Conservation (phyloP, 208 protist species). For the Acanthamoeba divionensis region DNA sequence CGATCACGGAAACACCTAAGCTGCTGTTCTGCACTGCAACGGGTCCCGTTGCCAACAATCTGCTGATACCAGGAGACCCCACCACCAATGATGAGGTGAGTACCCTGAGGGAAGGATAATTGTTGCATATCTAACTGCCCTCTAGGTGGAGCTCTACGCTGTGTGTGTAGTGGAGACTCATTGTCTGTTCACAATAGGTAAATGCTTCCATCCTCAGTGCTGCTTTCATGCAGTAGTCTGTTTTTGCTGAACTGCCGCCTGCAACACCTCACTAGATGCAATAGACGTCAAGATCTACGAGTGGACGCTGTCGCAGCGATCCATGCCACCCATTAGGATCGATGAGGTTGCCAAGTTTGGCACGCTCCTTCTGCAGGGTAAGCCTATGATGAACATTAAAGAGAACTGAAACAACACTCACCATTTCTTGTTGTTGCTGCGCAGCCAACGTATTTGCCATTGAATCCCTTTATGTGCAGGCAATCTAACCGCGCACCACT, state of each 20-base stretch:
- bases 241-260: too few species aligned
- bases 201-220: too few species aligned
- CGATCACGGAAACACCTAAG: background rate
- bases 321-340: background rate
- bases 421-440: background rate
- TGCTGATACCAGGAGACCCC: background rate
- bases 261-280: background rate
- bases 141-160: background rate
- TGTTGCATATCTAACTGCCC: background rate
- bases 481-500: too few species aligned
- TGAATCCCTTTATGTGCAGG: background rate
- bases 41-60: background rate
- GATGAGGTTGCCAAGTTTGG: slow-evolving; percentile 23
- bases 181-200: background rate
- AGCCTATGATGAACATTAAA: background rate
- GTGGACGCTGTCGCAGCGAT: background rate
- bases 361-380: background rate
- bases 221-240: too few species aligned
- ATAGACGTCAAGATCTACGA: slow-evolving; percentile 37
- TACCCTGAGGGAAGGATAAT: background rate
- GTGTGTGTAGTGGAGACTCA: background rate
- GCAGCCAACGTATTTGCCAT: background rate
- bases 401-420: too few species aligned
- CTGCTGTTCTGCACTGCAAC: slow-evolving; percentile 1
- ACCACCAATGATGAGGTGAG: background rate